Base-by-base conservation (phyloP, 2,329 filamentous ascomycete species). In the Ophioceras dolichostomum region DNA sequence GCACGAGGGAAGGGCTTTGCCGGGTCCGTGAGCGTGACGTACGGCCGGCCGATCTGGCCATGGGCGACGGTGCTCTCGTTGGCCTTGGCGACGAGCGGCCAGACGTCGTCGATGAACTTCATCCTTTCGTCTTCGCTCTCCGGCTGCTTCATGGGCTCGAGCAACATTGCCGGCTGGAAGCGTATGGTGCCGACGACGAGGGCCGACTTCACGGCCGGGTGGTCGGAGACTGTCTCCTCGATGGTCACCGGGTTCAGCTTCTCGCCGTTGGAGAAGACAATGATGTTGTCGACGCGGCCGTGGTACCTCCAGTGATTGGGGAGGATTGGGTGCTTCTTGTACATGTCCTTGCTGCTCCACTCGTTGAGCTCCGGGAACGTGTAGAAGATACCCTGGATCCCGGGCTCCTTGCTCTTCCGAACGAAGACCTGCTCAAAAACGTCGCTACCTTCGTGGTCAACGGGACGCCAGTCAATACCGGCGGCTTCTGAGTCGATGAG, bases 141-240 rank as follows among this genome's bases (percentile, higher is more conserved):
- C 7, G 61, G 61, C 2, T 55, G 54, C n/a, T 67, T 61, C 10
- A 62, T 59, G 19, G 67, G 63, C 0, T 83, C 65, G 14, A 84
- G 59, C 30, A 54, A 47, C 33, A 73, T 42, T 5, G 68, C 70
- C 1, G 67, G 62, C 10, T 61, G 52, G 4, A 62, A 53, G 37
- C 59, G 62, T 4, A 62, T 63, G 5, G 59, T 55, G 1, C 71
- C 70, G 45, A 74, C 71, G 2, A 71, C 59, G 6, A 73, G 57
- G 0, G 64, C 65, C 43, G 75, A 70, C 17, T 57, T 53, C 3
- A 76, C 64, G 1, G 62, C 48, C 12, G 52, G 48, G 41, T 65
- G 56, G 37, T 12, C 57, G 49, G 71, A 59, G 6, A 79, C 65
- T 0, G 61, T 58, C 4, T 68, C 64, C 49, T 81, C 77, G 5